Evolutionary conservation across 169 alveolate species (phyloP).

Genomic region (Cytauxzoon felis): DNA sequence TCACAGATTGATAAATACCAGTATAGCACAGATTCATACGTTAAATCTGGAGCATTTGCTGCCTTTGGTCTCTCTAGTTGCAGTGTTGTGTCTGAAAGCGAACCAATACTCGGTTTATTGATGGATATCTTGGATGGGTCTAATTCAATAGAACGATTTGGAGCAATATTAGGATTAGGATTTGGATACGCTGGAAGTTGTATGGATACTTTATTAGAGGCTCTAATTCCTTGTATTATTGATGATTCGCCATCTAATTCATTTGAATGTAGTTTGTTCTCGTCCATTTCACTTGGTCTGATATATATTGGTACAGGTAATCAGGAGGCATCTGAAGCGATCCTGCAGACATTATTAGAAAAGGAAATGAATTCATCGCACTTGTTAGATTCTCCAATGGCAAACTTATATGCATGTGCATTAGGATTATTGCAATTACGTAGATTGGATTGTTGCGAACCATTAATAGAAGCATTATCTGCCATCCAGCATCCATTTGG

Average conservation of each 20-base stretch:
- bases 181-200: constrained; percentile 97
- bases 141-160: constrained; percentile 79
- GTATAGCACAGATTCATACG: constrained; percentile 88
- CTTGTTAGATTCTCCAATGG: constrained; percentile 27
- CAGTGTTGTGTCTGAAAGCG: constrained; percentile 91
- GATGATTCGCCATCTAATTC: constrained; percentile 80
- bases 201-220: constrained; percentile 87
- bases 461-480: constrained; percentile 83
- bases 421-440: constrained; percentile 90
- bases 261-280: constrained; percentile 91
- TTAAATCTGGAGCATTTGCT: constrained; percentile 93
- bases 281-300: constrained; percentile 94
- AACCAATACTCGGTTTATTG: constrained; percentile 93
- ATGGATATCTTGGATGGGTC: constrained; percentile 85
- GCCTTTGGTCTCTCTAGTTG: constrained; percentile 90
- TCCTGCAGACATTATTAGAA: constrained; percentile 88
- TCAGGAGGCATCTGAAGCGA: constrained; percentile 91
- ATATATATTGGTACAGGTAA: constrained; percentile 94
- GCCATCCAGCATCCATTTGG: constrained; percentile 76
- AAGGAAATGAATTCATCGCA: constrained; percentile 39
- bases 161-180: constrained; percentile 95
- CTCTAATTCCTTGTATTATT: constrained; percentile 83
- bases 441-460: constrained; percentile 86
- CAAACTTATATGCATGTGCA: constrained; percentile 51
- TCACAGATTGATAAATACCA: constrained; percentile 87